Evolutionary conservation across 2,329 filamentous ascomycete genomes (phyloP).

Genomic region (Boeremia lycopersici): DNA sequence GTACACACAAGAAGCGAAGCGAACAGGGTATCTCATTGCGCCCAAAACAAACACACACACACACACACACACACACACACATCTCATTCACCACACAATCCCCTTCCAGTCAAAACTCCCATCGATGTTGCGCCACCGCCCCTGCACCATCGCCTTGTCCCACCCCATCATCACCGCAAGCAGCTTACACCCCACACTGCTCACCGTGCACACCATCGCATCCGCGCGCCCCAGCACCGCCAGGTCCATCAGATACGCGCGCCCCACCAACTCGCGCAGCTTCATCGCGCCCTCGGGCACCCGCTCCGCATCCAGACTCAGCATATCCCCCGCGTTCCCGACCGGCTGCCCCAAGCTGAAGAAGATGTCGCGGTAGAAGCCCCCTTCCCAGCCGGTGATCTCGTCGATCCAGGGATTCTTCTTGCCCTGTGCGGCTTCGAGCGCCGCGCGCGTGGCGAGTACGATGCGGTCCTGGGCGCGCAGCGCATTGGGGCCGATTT

Average conservation of each 20-base stretch:
- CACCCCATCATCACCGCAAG: slow-evolving; percentile 87
- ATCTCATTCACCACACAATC: slow-evolving; percentile 37
- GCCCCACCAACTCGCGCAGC: slow-evolving; percentile 74
- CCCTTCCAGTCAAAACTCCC: slow-evolving; percentile 48
- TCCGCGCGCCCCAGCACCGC: slow-evolving; percentile 74
- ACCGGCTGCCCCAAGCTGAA: slow-evolving; percentile 69
- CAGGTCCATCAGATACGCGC: slow-evolving; percentile 83
- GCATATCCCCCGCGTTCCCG: slow-evolving; percentile 35
- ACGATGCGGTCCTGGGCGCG: slow-evolving; percentile 78
- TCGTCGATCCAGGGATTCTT: slow-evolving; percentile 69
- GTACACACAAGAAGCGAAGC: not conserved
- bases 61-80: not conserved
- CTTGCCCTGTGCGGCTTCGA: slow-evolving; percentile 49
- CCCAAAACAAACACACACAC: not conserved
- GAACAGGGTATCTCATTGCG: slow-evolving; percentile 7
- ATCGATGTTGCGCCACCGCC: slow-evolving; percentile 74
- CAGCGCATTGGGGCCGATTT: slow-evolving; percentile 60
- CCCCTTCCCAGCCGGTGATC: slow-evolving; percentile 84
- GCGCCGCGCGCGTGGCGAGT: slow-evolving; percentile 68
- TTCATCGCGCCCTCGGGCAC: slow-evolving; percentile 60
- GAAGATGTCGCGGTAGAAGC: slow-evolving; percentile 82
- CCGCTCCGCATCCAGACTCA: slow-evolving; percentile 25
- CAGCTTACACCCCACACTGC: slow-evolving; percentile 69
- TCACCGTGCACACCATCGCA: slow-evolving; percentile 76
- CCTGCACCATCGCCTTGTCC: slow-evolving; percentile 60